Percentiles rank a stretch among this genome's conserved stretches.
These are phyloP conservation scores for Fusarium musae DNA, from an alignment of 2,329 filamentous ascomycete genomes.

Conservation along the genomic window DNA sequence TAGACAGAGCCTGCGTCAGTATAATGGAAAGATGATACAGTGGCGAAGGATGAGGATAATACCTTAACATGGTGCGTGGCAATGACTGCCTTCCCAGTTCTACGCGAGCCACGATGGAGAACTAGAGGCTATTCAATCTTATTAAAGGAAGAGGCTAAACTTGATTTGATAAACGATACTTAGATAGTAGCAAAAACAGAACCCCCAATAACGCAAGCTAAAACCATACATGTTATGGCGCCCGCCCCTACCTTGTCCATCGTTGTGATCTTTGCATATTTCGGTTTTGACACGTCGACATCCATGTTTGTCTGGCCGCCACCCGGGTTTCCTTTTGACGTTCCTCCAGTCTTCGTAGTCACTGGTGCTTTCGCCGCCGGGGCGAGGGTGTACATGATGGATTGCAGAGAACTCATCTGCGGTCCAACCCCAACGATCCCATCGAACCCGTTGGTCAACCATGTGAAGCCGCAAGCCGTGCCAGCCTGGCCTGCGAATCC, in stretches of 20 bases:
- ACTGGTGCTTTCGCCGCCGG: conserved; percentile 55
- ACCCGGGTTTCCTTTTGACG: conserved; percentile 61
- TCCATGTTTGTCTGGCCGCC: conserved; percentile 54
- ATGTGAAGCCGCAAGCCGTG: conserved; percentile 75
- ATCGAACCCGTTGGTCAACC: conserved; percentile 68
- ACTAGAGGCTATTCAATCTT: not conserved
- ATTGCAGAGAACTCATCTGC: conserved; percentile 74
- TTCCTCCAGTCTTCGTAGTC: conserved; percentile 68
- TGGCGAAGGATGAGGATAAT: not conserved
- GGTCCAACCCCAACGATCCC: conserved; percentile 71
- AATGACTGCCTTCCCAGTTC: not conserved
- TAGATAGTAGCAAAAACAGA: not conserved
- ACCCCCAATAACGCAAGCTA: conserved; percentile 61
- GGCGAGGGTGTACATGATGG: conserved; percentile 70
- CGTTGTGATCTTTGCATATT: conserved; percentile 52
- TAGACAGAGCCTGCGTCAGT: not conserved
- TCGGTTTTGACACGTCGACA: conserved; percentile 40
- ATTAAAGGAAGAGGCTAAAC: not conserved
- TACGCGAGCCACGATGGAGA: not conserved
- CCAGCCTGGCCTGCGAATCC: conserved; percentile 63
- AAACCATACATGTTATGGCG: conserved; percentile 63
- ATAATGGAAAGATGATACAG: fast-evolving
- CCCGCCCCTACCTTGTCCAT: conserved; percentile 65
- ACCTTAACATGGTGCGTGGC: not conserved
- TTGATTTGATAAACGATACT: not conserved